A percentile compares a stretch with the other conserved stretches of the same genome.
Evolutionary conservation across 306 rosid genomes (phyloP).

Genomic region (Citrullus colocynthis): DNA sequence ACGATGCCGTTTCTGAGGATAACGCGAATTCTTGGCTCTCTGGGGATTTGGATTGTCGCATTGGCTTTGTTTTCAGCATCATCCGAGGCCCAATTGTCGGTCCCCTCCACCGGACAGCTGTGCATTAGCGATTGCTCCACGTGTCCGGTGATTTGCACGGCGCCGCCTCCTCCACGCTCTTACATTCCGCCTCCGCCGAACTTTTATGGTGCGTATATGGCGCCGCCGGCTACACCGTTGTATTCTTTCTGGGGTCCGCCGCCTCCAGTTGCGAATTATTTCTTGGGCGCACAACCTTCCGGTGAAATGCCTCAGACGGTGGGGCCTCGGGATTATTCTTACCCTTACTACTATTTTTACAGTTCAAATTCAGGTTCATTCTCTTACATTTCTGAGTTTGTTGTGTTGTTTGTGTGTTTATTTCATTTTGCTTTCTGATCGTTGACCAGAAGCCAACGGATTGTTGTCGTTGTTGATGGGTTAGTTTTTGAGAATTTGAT

Average conservation of each 20-base stretch:
- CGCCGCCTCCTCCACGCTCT: slow-evolving; percentile 33
- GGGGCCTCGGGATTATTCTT: slow-evolving; percentile 34
- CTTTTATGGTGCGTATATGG: not conserved
- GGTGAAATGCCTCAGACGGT: slow-evolving; percentile 27
- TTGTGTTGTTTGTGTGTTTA: slow-evolving; percentile 9
- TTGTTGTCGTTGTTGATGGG: not conserved
- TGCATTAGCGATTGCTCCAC: slow-evolving; percentile 69
- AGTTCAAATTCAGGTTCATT: slow-evolving; percentile 35
- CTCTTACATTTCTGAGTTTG: slow-evolving; percentile 8
- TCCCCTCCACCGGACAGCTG: slow-evolving; percentile 20
- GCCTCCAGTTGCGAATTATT: slow-evolving; percentile 31
- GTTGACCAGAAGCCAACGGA: slow-evolving; percentile 8
- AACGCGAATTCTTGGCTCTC: slow-evolving; percentile 16
- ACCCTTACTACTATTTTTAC: slow-evolving; percentile 49
- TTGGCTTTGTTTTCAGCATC: slow-evolving; percentile 21
- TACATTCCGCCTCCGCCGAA: not conserved
- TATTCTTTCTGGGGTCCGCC: slow-evolving; percentile 25
- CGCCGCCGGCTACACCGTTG: slow-evolving; percentile 20
- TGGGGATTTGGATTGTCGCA: slow-evolving; percentile 19
- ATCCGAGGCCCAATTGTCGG: slow-evolving; percentile 21
- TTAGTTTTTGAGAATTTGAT: not conserved
- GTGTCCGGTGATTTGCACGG: slow-evolving; percentile 65
- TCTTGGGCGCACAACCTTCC: slow-evolving; percentile 25
- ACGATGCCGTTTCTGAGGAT: slow-evolving; percentile 2
- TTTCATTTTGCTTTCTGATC: slow-evolving; percentile 15